Evolutionary conservation across 169 alveolate species (phyloP).

Genomic region (Hepatocystis sp.): DNA sequence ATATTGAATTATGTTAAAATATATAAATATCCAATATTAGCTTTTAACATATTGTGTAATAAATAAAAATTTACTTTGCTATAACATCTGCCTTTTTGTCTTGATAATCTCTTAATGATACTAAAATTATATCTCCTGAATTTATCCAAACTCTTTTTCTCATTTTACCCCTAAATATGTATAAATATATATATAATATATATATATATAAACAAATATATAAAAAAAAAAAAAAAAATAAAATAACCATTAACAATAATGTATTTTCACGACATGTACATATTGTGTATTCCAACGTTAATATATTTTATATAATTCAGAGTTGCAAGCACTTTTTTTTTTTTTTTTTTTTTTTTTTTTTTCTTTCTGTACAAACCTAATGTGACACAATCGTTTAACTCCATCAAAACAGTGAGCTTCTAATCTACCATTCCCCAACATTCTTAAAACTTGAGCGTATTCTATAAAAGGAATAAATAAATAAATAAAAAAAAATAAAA

Average conservation of each 20-base stretch:
- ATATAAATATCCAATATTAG: too few relatives aligned
- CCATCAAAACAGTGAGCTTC: conserved; percentile 99
- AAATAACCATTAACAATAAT: too few relatives aligned
- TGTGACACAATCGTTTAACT: conserved; percentile 96
- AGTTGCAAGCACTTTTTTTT: background rate
- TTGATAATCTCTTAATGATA: conserved; percentile 98
- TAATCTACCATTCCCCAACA: conserved; percentile 99
- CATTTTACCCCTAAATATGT: conserved; percentile 97
- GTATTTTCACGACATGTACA: background rate
- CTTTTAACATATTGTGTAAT: too few relatives aligned
- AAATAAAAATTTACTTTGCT: conserved; percentile 88
- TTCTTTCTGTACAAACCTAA: conserved; percentile 83
- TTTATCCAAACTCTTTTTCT: conserved; percentile 99
- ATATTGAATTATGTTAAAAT: too few relatives aligned
- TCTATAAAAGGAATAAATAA: conserved; percentile 79
- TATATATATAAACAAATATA: too few relatives aligned
- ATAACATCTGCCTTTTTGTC: conserved; percentile 99
- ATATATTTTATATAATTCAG: background rate
- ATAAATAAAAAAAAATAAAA: background rate
- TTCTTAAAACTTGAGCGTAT: conserved; percentile 96
- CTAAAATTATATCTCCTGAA: conserved; percentile 96
- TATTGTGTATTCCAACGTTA: background rate
- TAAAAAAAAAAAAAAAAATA: background rate
- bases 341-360: conserved; percentile 9
- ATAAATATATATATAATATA: too few relatives aligned